phyloP scores from a whole-genome alignment of 2,329 filamentous ascomycete genomes.

The Niveomyces coronatus region DNA sequence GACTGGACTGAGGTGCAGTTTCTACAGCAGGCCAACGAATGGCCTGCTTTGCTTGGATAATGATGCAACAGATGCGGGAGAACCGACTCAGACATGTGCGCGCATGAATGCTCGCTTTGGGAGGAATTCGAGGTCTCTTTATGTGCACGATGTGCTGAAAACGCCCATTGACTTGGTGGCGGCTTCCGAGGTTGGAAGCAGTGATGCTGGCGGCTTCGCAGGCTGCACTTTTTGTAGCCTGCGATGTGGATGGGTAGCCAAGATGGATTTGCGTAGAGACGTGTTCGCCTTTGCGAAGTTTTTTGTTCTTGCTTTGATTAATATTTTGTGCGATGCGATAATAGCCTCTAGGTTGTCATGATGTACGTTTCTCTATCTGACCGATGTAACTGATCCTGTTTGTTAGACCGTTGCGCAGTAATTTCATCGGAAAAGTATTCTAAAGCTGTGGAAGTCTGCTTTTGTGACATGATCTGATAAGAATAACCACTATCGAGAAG shows the following conservation, averaged over 20 bases:
- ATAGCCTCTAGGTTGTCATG: no score
- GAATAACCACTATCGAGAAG: no score
- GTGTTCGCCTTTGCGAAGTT: no score
- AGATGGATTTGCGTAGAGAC: neutral
- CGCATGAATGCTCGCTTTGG: constrained; percentile 4
- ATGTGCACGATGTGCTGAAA: constrained; percentile 9
- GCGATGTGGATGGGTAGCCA: no score
- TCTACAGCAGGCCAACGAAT: constrained; percentile 4
- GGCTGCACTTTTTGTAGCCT: neutral
- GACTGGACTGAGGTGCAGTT: neutral
- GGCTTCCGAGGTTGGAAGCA: constrained; percentile 6
- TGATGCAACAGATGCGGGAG: constrained; percentile 3
- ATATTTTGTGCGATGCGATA: no score
- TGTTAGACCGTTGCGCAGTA: no score
- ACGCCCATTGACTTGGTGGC: constrained; percentile 8
- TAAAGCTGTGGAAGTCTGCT: no score
- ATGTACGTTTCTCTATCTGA: no score
- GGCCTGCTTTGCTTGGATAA: constrained; percentile 7
- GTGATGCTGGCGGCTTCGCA: neutral
- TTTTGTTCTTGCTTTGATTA: no score
- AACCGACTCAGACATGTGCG: neutral
- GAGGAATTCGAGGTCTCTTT: constrained; percentile 10
- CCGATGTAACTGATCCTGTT: no score
- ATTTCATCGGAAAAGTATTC: no score
- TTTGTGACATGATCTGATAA: no score